phyloP scores from a whole-genome alignment of 2,329 filamentous ascomycete species.

The Orbilia quercus region DNA sequence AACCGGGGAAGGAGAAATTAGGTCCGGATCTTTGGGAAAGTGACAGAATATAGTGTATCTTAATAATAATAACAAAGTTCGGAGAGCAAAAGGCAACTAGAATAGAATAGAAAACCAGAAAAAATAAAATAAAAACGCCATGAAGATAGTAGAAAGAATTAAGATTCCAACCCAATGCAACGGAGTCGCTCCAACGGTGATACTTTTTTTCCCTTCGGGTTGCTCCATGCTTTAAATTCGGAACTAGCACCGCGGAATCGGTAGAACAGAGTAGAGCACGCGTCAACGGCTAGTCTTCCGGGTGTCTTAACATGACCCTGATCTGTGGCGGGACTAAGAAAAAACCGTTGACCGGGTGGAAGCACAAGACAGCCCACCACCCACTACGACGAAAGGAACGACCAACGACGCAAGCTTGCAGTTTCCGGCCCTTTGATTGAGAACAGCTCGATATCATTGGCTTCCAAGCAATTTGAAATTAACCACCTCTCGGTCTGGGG shows the following conservation, averaged over 20 bases:
- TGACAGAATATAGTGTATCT: slow-evolving; percentile 19
- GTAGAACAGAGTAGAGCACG: slow-evolving; percentile 57
- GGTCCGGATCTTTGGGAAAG: slow-evolving; percentile 52
- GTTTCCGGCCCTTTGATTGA: slow-evolving; percentile 51
- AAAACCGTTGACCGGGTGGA: slow-evolving; percentile 56
- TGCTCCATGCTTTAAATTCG: slow-evolving; percentile 15
- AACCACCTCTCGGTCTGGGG: slow-evolving; percentile 44
- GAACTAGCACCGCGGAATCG: slow-evolving; percentile 54
- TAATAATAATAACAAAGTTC: too few species aligned
- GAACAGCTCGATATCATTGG: slow-evolving; percentile 54
- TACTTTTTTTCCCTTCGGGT: slow-evolving; percentile 5
- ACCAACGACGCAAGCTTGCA: slow-evolving; percentile 22
- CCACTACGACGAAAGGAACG: neutral
- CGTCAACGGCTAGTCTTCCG: slow-evolving; percentile 57
- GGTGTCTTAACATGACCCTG: slow-evolving; percentile 50
- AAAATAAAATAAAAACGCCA: slow-evolving; percentile 36
- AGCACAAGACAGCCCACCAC: slow-evolving; percentile 40
- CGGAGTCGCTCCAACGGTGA: slow-evolving; percentile 34
- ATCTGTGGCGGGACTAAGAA: slow-evolving; percentile 53
- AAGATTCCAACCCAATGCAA: slow-evolving; percentile 51
- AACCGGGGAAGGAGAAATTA: slow-evolving; percentile 53
- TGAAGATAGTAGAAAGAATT: slow-evolving; percentile 26
- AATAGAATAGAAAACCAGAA: neutral
- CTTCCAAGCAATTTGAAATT: slow-evolving; percentile 56
- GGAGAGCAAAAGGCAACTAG: neutral